Base-by-base conservation (phyloP, 2,329 filamentous ascomycete genomes). In the Lasiodiplodia sp. region DNA sequence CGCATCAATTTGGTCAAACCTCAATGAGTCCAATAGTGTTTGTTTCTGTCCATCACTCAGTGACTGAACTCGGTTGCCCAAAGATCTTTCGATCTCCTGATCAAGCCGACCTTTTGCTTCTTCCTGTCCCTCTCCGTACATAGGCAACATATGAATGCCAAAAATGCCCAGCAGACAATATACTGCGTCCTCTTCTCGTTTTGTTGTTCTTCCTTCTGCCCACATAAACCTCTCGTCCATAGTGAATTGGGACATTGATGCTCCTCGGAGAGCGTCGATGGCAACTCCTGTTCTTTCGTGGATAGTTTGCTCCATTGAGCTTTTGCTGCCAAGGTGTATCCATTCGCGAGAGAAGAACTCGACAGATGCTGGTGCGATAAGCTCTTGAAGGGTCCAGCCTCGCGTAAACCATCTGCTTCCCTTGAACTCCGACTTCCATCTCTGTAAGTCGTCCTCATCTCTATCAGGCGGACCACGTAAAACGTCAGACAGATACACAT, bases 401-500 rank as follows among this genome's bases (percentile, higher is more conserved):
- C 69, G 25, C 7, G 63, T 69, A 18, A 67, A 69, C 68, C 69
- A 70, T 21, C 18, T 47, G 44, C 60, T 64, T 31, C 34, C n/a
- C n/a, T n/a, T 25, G 18, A 64, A 52, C 7, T 21, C 25, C 10
- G 44, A 14, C n/a, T 37, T n/a, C 28, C 51, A 55, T 31, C 25
- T 28, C 12, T n/a, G n/a, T 2, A 47, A 11, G 8, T 2, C 7
- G 5, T n/a, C 16, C 5, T 16, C 8, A 49, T 63, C 58, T 8
- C 8, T 4, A 49, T 51, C 23, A 23, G 28, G 11, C 10, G 18
- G n/a, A 21, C 12, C 10, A 12, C 14, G 11, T n/a, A 23, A 47
- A 21, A 71, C 68, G 47, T 72, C 72, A 6, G 56, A 69, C 11
- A 73, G 67, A 44, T 71, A 70, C 1, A 70, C 71, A 7, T 68